Evolutionary conservation across 345 rosid genomes (phyloP).

Genomic region (Salix koriyanagi): DNA sequence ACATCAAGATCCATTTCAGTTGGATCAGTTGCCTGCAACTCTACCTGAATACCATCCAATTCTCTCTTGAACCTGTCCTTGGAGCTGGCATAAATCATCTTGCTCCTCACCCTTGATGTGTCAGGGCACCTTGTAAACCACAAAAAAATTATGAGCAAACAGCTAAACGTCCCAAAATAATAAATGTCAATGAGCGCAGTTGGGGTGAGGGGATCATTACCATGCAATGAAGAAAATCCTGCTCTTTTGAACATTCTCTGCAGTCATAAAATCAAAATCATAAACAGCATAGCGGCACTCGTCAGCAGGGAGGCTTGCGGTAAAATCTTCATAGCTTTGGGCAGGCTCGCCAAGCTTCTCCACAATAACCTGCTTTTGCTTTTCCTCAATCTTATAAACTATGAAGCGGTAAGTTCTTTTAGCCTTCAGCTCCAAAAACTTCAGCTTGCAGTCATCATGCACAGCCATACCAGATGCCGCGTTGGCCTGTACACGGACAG

Average conservation of each 20-base stretch:
- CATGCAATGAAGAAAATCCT: slow-evolving; percentile 39
- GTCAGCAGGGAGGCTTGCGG: slow-evolving; percentile 31
- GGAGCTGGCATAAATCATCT: slow-evolving; percentile 41
- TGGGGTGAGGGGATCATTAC: slow-evolving; percentile 1
- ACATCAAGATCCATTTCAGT: slow-evolving; percentile 41
- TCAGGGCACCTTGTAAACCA: slow-evolving; percentile 29
- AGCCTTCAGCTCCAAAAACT: slow-evolving; percentile 36
- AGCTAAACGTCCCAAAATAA: background rate
- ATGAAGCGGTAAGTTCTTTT: slow-evolving; percentile 34
- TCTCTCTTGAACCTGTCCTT: slow-evolving; percentile 39
- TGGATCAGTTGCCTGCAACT: slow-evolving; percentile 37
- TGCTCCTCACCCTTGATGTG: slow-evolving; percentile 34
- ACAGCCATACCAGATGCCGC: slow-evolving; percentile 41
- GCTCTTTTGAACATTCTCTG: slow-evolving; percentile 36
- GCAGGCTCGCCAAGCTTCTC: slow-evolving; percentile 39
- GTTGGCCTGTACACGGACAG: slow-evolving; percentile 16
- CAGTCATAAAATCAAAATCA: slow-evolving; percentile 37
- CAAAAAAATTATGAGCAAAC: background rate
- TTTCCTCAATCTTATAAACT: slow-evolving; percentile 38
- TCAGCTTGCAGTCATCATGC: slow-evolving; percentile 36
- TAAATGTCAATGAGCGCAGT: background rate
- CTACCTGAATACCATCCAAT: slow-evolving; percentile 37
- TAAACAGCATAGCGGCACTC: slow-evolving; percentile 38
- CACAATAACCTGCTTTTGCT: slow-evolving; percentile 37
- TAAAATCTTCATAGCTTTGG: slow-evolving; percentile 32